Evolutionary conservation across 495 filamentous ascomycete genomes (phyloP).

Genomic region (Hypomontagnella submonticulosa): DNA sequence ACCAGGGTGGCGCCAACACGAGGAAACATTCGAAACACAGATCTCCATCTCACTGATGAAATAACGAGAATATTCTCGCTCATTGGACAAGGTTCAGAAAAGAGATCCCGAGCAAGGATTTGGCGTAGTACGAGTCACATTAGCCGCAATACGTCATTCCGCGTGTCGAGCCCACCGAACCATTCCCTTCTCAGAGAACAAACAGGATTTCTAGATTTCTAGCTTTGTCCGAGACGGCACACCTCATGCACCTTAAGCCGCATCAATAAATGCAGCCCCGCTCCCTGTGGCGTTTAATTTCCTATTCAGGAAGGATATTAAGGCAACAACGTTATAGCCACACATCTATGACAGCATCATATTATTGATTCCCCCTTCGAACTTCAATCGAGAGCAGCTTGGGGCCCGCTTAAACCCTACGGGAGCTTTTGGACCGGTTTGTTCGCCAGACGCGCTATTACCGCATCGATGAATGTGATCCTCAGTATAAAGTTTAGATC

Average conservation of each 20-base stretch:
- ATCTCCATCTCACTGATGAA: conserved; percentile 2
- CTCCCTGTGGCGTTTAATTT: conserved; percentile 27
- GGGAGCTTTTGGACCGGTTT: conserved; percentile 34
- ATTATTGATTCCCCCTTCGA: not conserved
- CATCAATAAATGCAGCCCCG: conserved; percentile 13
- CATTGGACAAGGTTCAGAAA: conserved; percentile 10
- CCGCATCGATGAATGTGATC: conserved; percentile 20
- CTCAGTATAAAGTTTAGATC: conserved; percentile 22
- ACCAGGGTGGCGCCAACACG: conserved; percentile 15
- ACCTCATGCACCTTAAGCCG: conserved; percentile 10
- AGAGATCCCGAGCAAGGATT: conserved; percentile 18
- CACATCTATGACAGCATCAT: conserved; percentile 28
- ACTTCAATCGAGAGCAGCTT: not conserved
- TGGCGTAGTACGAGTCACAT: conserved; percentile 13
- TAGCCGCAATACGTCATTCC: conserved; percentile 43
- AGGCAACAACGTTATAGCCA: conserved; percentile 21
- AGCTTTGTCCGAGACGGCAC: not conserved
- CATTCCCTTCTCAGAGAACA: conserved; percentile 17
- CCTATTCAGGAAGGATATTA: conserved; percentile 26
- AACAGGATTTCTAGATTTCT: conserved; percentile 39
- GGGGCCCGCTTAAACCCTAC: conserved; percentile 12
- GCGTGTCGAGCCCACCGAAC: conserved; percentile 14
- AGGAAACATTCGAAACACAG: no score
- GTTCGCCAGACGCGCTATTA: conserved; percentile 8
- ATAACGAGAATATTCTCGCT: conserved; percentile 19